Percentiles rank a stretch among this genome's conserved stretches.
Conservation (phyloP, 2,329 filamentous ascomycete species). For the Paecilomyces formosus region DNA sequence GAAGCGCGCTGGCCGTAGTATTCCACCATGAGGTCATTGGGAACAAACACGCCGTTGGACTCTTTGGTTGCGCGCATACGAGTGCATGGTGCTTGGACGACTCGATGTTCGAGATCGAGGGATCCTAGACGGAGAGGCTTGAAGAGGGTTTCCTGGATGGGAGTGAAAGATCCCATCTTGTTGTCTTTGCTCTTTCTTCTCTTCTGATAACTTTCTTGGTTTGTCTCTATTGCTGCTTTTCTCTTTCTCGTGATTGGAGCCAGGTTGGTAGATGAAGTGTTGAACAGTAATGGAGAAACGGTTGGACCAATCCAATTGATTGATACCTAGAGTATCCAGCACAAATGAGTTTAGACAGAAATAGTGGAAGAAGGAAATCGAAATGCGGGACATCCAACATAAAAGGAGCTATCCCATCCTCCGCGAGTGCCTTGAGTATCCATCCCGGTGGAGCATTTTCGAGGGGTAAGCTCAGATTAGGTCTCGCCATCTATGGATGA, state of each 20-base stretch:
- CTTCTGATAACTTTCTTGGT: not conserved
- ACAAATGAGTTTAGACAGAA: not conserved
- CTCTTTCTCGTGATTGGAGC: not conserved
- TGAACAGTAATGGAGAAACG: not conserved
- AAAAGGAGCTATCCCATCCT: not conserved
- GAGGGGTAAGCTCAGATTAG: not conserved
- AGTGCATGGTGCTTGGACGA: slow-evolving; percentile 19
- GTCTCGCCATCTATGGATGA: not conserved
- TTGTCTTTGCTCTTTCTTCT: not conserved
- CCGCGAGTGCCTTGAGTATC: not conserved
- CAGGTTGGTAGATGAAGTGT: not conserved
- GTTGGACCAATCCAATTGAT: not conserved
- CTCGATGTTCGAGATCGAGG: slow-evolving; percentile 16
- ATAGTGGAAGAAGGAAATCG: not conserved
- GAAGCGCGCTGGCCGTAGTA: slow-evolving; percentile 27
- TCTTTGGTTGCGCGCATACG: slow-evolving; percentile 20
- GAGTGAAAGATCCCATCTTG: not conserved
- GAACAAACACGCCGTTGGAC: slow-evolving; percentile 21
- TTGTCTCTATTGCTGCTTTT: not conserved
- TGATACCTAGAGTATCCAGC: not conserved
- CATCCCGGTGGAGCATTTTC: not conserved
- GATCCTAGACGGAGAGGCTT: slow-evolving; percentile 28
- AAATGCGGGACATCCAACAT: not conserved
- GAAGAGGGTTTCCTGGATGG: slow-evolving; percentile 5
- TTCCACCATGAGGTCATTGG: slow-evolving; percentile 19